A percentile compares a stretch with the other conserved stretches of the same genome.
These are phyloP conservation scores for Leccinum imitatum DNA, from an alignment of 768 basidiomycete species.

Conservation along the genomic window DNA sequence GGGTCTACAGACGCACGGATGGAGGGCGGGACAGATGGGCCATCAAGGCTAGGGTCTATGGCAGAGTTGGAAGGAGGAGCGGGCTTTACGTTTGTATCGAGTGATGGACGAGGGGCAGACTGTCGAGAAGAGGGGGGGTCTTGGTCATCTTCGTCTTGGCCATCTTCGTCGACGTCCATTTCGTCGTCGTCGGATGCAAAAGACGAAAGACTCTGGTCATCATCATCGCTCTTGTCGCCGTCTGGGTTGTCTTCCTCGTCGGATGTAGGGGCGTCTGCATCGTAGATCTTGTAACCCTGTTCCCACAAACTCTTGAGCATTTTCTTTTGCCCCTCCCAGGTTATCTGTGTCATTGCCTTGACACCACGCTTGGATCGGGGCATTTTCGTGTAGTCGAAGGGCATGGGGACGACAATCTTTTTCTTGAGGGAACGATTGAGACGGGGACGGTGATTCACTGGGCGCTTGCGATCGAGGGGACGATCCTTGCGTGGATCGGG, in stretches of 20 bases:
- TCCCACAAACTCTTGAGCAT: slow-evolving; percentile 18
- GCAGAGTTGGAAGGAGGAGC: slow-evolving; percentile 12
- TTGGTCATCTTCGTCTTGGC: slow-evolving; percentile 17
- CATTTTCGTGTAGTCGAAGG: slow-evolving; percentile 17
- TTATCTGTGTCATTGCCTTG: background rate
- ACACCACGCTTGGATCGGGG: slow-evolving; percentile 22
- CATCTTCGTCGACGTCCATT: slow-evolving; percentile 34
- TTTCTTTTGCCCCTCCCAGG: background rate
- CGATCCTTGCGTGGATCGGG: slow-evolving; percentile 23
- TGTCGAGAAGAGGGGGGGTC: slow-evolving; percentile 26
- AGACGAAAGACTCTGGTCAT: slow-evolving; percentile 8
- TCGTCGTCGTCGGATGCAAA: slow-evolving; percentile 13
- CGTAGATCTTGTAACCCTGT: slow-evolving; percentile 17
- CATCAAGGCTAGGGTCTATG: slow-evolving; percentile 23
- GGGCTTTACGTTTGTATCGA: slow-evolving; percentile 15
- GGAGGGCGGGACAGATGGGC: slow-evolving; percentile 20
- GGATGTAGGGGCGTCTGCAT: slow-evolving; percentile 19
- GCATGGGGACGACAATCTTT: slow-evolving; percentile 16
- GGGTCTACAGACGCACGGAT: slow-evolving; percentile 21
- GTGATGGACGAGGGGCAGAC: slow-evolving; percentile 19
- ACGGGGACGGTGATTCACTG: background rate
- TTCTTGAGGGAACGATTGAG: background rate
- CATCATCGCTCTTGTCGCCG: slow-evolving; percentile 7
- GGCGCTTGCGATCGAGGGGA: slow-evolving; percentile 7
- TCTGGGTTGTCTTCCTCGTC: slow-evolving; percentile 21